Conservation (phyloP, 495 filamentous ascomycete genomes). For the Penicillium antarcticum region DNA sequence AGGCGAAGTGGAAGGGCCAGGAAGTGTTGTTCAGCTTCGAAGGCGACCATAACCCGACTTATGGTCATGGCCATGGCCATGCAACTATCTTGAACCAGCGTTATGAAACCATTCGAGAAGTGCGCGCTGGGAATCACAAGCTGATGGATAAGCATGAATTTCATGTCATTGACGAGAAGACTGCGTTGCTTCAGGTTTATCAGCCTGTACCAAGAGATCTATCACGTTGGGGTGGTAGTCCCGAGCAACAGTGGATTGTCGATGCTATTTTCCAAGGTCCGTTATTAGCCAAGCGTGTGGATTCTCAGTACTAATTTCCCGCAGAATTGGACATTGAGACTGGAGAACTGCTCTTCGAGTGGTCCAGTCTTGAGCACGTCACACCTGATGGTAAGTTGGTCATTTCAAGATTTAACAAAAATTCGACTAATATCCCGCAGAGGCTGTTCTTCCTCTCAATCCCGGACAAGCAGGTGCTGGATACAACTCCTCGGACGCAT, state of each 20-base stretch:
- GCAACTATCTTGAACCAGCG: conserved; percentile 49
- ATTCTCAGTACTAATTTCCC: not conserved
- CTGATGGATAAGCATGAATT: conserved; percentile 54
- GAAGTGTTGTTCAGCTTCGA: conserved; percentile 53
- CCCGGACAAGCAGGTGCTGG: conserved; percentile 52
- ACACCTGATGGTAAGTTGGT: conserved; percentile 37
- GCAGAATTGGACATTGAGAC: conserved; percentile 37
- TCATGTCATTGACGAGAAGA: conserved; percentile 42
- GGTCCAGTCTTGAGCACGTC: conserved; percentile 40
- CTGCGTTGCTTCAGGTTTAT: conserved; percentile 40
- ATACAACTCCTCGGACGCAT: conserved; percentile 39
- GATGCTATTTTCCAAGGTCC: conserved; percentile 41
- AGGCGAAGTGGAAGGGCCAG: conserved; percentile 46
- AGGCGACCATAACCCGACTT: conserved; percentile 50
- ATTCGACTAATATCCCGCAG: conserved; percentile 16
- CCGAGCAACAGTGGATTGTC: conserved; percentile 42
- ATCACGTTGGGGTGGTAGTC: conserved; percentile 31
- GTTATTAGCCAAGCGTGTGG: not conserved
- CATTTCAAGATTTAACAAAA: not conserved
- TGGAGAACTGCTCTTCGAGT: conserved; percentile 40
- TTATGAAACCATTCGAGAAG: conserved; percentile 52
- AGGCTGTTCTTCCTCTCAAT: conserved; percentile 49
- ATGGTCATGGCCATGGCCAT: conserved; percentile 53
- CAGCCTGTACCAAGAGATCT: conserved; percentile 35
- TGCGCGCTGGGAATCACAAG: conserved; percentile 51